Evolutionary conservation across 1,284 basidiomycete genomes (phyloP), one percentile per base, ranked within the genome.

Genomic region (Tilletia indica): DNA sequence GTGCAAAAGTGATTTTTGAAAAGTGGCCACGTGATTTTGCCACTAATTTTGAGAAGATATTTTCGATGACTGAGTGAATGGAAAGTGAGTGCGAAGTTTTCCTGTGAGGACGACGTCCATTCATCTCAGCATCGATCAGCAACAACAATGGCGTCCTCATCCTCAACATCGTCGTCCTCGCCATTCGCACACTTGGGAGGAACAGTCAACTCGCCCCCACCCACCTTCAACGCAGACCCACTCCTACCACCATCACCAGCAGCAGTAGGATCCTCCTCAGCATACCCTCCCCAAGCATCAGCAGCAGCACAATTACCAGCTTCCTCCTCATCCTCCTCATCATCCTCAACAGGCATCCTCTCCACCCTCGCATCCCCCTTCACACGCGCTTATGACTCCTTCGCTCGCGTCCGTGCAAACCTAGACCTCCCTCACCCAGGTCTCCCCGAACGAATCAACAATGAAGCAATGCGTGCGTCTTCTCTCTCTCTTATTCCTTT

Each of bases 381-480:
- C 36, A 9, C 16, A 19, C 61, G 61, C 34, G 61, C 36, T 14
- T 64, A 64, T 38, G 38, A 64, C 61, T 3, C 34, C 36, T 64
- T 64, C 38, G 31, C 34, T 4, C 61, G 61, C 12, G n/a, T n/a
- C 8, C 66, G 66, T 21, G 47, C n/a, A 19, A 42, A 45, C 21
- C 78, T 84, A 38, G 76, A 75, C 36, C 76, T 84, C 56, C 78
- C 82, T 64, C 81, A 78, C 74, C 80, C 80, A 3, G 82, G 82
- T 67, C 81, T 82, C 3, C 78, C 81, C 48, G 82, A 84, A 73
- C 71, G 75, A 25, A 76, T 84, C 51, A 81, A 81, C 71, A 71
- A 76, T 19, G 80, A 83, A 69, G 80, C 81, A 49, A 82, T 81
- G 86, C 86, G 94, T 95, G 83, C 78, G 88, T 82, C 31, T 63